Evolutionary conservation across 2,329 filamentous ascomycete genomes (phyloP), one percentile per base, ranked within the genome.

Genomic region (Sporothrix curviconia): DNA sequence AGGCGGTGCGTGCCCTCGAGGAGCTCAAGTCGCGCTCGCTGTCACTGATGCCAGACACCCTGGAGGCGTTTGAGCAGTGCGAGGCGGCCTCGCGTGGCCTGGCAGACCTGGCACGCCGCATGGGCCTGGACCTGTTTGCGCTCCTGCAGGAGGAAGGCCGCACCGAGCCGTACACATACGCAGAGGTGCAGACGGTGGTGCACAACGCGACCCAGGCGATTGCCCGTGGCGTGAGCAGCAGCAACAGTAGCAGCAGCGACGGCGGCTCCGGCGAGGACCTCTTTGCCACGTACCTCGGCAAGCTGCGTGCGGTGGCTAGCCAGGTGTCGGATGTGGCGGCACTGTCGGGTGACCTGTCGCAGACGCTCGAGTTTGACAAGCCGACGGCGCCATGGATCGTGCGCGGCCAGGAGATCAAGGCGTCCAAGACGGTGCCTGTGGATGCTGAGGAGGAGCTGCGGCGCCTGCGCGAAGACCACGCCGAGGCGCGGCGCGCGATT

Each of bases 361-460:
- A 87, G 65, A 87, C 87, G 0, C 78, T 87, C 60, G 88, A 92
- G 69, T 92, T 97, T 66, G 90, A 95, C 62, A 81, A 83, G 61
- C 81, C 78, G 22, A 78, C 82, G 0, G 82, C 87, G 3, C 94
- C 94, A 2, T 99, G 94, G 94, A 79, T 88, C 55, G 78, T 90
- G 32, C 86, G 92, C 55, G 86, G 90, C 3, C 83, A 88, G 65
- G 87, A 94, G 66, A 80, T 97, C 55, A 90, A 87, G 70, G 83
- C 84, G n/a, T 86, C 87, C 63, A 92, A 94, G 75, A 85, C 83
- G 22, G 82, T 90, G 36, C 86, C 90, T 0, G 80, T 91, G 39
- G 90, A 96, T 66, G 85, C 87, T 0, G 90, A 96, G 67, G 89
- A 92, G 66, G 89, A 96, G 69, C 80, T 96, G 55, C 83, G 87